Evolutionary conservation across 2,329 filamentous ascomycete genomes (phyloP).

Genomic region (Rhinocladiella mackenziei): DNA sequence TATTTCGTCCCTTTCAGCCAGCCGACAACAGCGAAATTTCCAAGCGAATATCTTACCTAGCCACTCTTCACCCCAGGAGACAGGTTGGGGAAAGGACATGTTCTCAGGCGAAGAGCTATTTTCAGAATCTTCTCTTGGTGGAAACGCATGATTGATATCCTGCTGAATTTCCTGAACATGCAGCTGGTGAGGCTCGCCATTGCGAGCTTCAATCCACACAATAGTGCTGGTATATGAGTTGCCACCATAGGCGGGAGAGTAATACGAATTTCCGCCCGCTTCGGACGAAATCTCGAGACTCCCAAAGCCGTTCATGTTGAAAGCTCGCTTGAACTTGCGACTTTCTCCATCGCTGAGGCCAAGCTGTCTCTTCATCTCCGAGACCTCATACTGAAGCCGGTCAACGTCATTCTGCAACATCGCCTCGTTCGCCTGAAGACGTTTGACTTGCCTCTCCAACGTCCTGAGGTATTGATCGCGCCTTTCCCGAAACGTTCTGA

Average conservation of each 20-base stretch:
- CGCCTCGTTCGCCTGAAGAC: conserved; percentile 31
- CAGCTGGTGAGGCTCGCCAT: conserved; percentile 7
- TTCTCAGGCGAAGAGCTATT: not conserved
- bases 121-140: not conserved
- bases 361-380: conserved; percentile 27
- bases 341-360: conserved; percentile 4
- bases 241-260: too few species aligned
- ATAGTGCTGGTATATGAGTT: conserved; percentile 2
- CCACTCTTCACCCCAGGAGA: too few species aligned
- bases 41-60: too few species aligned
- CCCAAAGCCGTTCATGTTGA: not conserved
- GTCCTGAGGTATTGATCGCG: conserved; percentile 19
- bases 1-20: too few species aligned
- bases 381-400: conserved; percentile 30
- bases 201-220: conserved; percentile 11
- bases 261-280: too few species aligned
- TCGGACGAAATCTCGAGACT: not conserved
- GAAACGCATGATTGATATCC: not conserved
- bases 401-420: conserved; percentile 31
- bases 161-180: conserved; percentile 8
- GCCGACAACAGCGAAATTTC: too few species aligned
- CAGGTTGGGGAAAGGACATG: too few species aligned
- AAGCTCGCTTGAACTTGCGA: not conserved
- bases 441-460: conserved; percentile 12
- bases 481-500: conserved; percentile 19